Base-by-base conservation (phyloP, 495 filamentous ascomycete genomes). In the Penicillium canariense region DNA sequence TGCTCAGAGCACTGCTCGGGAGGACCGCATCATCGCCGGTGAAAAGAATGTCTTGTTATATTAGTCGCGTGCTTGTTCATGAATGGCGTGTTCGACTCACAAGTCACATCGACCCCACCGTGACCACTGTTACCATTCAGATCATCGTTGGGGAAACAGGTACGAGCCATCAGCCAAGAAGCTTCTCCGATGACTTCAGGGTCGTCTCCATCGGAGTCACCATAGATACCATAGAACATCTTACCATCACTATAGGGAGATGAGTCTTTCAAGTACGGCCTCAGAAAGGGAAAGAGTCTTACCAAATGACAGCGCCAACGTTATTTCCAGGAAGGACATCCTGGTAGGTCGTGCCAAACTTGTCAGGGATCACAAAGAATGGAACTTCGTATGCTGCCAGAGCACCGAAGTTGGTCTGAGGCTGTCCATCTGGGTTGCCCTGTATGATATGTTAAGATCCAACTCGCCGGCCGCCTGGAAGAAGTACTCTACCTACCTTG, bases 191-290 rank as follows among this genome's bases (percentile, higher is more conserved):
- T 74, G 4, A 70, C 67, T 23, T 71, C 35, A 6, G 71, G 71
- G 5, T 40, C 47, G 47, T 71, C 65, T 6, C 69, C 68, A 55
- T 74, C 62, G 14, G 68, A 52, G 43, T 74, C 71, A 5, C 71
- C 71, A 28, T 67, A 65, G 43, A 74, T 71, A 5, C 71, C 71
- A 38, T 74, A 74, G 55, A 65, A 72, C 69, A 74, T 74, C 7
- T 71, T 70, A 10, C 67, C 65, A 20, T 68, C 52, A 34, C 71
- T 59, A 20, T 26, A 32, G 18, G 3, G 25, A 9, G 6, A 20
- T 38, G 12, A 45, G 15, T 28, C 1, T 20, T 23, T 14, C 25
- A 9, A 44, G 1, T 22, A 9, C 8, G 15, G 7, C 17, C 38
- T 3, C 4, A 15, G 30, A 23, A 10, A 6, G 38, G 38, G 5